These are phyloP conservation scores for Termitomyces sp. DNA, from an alignment of 768 basidiomycete species.

Conservation along the genomic window DNA sequence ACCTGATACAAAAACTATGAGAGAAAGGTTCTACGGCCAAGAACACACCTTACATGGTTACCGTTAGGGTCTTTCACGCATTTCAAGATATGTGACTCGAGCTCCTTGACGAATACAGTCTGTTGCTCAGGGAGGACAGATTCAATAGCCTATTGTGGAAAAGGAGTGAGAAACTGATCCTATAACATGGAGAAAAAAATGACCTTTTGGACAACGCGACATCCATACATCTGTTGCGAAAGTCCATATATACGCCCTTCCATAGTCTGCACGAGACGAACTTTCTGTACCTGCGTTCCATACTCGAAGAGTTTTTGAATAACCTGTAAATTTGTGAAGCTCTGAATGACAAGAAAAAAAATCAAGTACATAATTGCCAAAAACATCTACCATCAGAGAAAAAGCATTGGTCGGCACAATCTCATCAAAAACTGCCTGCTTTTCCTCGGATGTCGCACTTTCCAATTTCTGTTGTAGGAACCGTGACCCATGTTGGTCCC, in stretches of 20 bases:
- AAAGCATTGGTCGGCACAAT: constrained; percentile 73
- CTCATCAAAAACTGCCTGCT: constrained; percentile 78
- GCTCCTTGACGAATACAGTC: constrained; percentile 63
- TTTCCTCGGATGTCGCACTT: constrained; percentile 70
- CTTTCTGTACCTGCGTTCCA: constrained; percentile 72
- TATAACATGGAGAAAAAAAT: background rate
- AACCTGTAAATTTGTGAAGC: constrained; percentile 44
- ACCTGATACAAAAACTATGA: constrained; percentile 39
- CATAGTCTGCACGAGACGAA: constrained; percentile 62
- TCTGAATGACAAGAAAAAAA: background rate
- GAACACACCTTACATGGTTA: constrained; percentile 72
- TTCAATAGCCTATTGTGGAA: constrained; percentile 70
- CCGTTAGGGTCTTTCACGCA: constrained; percentile 91
- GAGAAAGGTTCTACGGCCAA: background rate
- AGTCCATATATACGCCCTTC: constrained; percentile 71
- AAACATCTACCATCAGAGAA: constrained; percentile 84
- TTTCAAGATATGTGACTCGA: constrained; percentile 73
- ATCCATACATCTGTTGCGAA: constrained; percentile 92
- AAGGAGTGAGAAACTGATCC: constrained; percentile 7
- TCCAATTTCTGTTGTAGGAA: constrained; percentile 91
- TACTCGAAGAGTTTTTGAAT: constrained; percentile 92
- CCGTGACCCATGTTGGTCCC: constrained; percentile 96
- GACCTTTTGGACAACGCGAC: constrained; percentile 93
- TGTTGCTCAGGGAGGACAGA: constrained; percentile 76
- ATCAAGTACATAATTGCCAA: constrained; percentile 76